phyloP scores from a whole-genome alignment of 345 rosid species.

The Pugionium cornutum region DNA sequence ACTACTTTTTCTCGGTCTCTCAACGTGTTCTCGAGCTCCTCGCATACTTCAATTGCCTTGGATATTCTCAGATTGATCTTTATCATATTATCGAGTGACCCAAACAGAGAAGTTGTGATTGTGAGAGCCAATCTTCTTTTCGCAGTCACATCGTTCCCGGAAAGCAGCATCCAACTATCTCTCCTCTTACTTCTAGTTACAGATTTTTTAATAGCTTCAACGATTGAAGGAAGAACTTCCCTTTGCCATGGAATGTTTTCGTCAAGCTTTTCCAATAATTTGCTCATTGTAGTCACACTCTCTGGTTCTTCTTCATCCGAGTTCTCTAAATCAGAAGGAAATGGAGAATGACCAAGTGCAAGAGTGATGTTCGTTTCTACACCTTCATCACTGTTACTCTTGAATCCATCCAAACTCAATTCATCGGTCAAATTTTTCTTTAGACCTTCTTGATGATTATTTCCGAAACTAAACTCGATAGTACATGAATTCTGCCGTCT shows the following conservation, averaged over 20 bases:
- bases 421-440: conserved; percentile 43
- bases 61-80: conserved; percentile 43
- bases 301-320: conserved; percentile 34
- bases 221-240: conserved; percentile 54
- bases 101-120: conserved; percentile 56
- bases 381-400: conserved; percentile 50
- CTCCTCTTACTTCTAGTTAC: conserved; percentile 34
- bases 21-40: conserved; percentile 43
- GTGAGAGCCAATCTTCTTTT: conserved; percentile 75
- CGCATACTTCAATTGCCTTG: conserved; percentile 35
- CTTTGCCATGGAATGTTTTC: conserved; percentile 79
- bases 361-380: conserved; percentile 74
- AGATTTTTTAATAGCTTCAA: conserved; percentile 46
- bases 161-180: conserved; percentile 61
- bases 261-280: conserved; percentile 47
- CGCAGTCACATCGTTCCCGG: conserved; percentile 68
- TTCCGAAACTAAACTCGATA: conserved; percentile 61
- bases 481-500: conserved; percentile 67
- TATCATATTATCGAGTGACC: conserved; percentile 53
- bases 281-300: neutral
- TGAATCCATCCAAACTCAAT: conserved; percentile 62
- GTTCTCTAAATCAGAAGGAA: conserved; percentile 45
- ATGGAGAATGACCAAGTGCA: conserved; percentile 63
- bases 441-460: conserved; percentile 27
- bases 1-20: conserved; percentile 44